Conservation (phyloP, 2,329 filamentous ascomycete species). For the Didymella lethalis region DNA sequence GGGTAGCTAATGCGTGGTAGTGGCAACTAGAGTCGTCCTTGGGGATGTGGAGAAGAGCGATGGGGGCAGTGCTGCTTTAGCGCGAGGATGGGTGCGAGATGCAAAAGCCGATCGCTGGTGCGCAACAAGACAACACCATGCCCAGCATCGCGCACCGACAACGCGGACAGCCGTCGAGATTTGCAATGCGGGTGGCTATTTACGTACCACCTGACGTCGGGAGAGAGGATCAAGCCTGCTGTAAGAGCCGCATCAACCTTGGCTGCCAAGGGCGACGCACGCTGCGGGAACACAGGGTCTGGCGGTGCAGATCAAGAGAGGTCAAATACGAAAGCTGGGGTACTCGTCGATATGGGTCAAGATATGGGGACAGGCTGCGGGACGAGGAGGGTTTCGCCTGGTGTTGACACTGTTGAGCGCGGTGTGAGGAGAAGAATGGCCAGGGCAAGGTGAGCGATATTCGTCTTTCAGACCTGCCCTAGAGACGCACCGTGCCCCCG, state of each 20-base stretch:
- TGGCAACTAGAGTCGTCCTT: slow-evolving; percentile 29
- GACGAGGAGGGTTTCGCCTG: background rate
- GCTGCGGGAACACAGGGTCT: slow-evolving; percentile 27
- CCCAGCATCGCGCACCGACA: slow-evolving; percentile 17
- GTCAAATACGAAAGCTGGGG: slow-evolving; percentile 1
- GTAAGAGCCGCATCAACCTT: slow-evolving; percentile 38
- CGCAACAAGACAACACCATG: slow-evolving; percentile 19
- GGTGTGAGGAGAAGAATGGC: slow-evolving; percentile 6
- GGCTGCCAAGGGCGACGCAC: slow-evolving; percentile 37
- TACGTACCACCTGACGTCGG: slow-evolving; percentile 41
- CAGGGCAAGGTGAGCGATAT: slow-evolving; percentile 12
- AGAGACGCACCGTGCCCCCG: slow-evolving; percentile 20
- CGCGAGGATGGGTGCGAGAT: slow-evolving; percentile 16
- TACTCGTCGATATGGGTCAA: background rate
- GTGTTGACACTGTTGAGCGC: background rate
- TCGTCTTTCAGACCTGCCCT: slow-evolving; percentile 13
- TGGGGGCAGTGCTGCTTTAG: slow-evolving; percentile 34
- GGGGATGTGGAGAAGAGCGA: slow-evolving; percentile 37
- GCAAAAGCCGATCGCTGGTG: slow-evolving; percentile 23
- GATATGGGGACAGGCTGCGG: background rate
- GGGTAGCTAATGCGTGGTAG: slow-evolving; percentile 33
- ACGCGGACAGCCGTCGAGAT: slow-evolving; percentile 2
- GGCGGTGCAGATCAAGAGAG: slow-evolving; percentile 8
- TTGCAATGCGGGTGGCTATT: slow-evolving; percentile 20
- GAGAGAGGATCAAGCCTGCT: slow-evolving; percentile 28